These are phyloP conservation scores for Boletus rubescentipes DNA, from an alignment of 768 basidiomycete genomes.

Conservation along the genomic window DNA sequence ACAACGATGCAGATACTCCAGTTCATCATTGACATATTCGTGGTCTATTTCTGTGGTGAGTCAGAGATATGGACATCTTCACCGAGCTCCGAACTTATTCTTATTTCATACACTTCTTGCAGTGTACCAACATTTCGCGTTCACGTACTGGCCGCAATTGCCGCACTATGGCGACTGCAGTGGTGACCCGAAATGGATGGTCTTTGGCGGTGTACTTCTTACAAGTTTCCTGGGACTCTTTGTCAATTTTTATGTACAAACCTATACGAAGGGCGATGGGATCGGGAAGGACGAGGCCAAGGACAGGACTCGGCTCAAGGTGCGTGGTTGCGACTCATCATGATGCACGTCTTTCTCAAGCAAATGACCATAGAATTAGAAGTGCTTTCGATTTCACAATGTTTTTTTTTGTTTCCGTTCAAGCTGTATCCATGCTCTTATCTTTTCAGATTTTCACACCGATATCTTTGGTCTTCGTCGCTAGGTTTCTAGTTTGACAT, in stretches of 20 bases:
- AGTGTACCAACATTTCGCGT: conserved; percentile 29
- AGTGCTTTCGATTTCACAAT: too few relatives aligned
- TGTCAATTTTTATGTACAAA: conserved; percentile 24
- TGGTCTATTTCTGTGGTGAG: conserved; percentile 27
- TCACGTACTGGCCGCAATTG: conserved; percentile 25
- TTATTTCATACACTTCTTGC: too few relatives aligned
- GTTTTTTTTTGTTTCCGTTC: too few relatives aligned
- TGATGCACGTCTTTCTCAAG: background rate
- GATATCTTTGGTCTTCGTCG: too few relatives aligned
- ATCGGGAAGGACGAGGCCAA: background rate
- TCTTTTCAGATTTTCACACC: too few relatives aligned
- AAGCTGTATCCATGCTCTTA: too few relatives aligned
- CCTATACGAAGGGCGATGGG: conserved; percentile 15
- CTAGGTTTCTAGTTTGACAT: too few relatives aligned
- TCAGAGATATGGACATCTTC: background rate
- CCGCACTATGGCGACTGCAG: conserved; percentile 28
- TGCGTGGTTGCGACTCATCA: background rate
- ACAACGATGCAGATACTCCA: conserved; percentile 29
- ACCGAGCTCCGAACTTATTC: background rate
- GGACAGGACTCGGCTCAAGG: background rate
- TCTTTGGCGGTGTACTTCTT: conserved; percentile 18
- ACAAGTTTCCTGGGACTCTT: conserved; percentile 24
- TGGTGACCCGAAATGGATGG: conserved; percentile 17
- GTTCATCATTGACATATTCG: conserved; percentile 21
- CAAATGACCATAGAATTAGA: too few relatives aligned